Evolutionary conservation across 768 basidiomycete genomes (phyloP), one percentile per base, ranked within the genome.

Genomic region (Grammothele lineata): DNA sequence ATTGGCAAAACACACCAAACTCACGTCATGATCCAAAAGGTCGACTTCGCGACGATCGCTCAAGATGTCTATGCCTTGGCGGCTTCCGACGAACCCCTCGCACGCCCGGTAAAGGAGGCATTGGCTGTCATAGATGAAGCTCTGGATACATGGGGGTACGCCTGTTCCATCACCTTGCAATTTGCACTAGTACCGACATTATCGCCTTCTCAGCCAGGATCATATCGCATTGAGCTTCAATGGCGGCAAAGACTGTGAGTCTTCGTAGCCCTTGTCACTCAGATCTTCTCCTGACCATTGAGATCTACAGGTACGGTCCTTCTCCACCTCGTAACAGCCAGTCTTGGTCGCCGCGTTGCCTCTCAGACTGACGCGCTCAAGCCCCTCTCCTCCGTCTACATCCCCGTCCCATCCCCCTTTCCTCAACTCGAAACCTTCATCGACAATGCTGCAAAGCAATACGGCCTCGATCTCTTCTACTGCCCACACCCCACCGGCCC

Each of bases 171-270:
- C 15, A 15, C 46, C 24, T 37, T 18, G 21, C 37, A 22, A n/a
- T 39, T 5, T 37, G 21, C n/a, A n/a, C n/a, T n/a, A n/a, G n/a
- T n/a, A n/a, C n/a, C n/a, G n/a, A n/a, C n/a, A n/a, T n/a, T n/a
- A n/a, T n/a, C n/a, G n/a, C n/a, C n/a, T n/a, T n/a, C n/a, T n/a
- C 37, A 89, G 91, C 40, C 74, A 77, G 59, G 79, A 85, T 27
- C 71, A 75, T 45, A 69, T 93, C 4, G 85, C 93, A 3, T 74
- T 99, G 50, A 96, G 93, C 66, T 99, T 97, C 71, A 99, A 98
- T 56, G 96, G 96, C 9, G 96, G 96, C 43, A 99, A 99, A 65
- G 96, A 99, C 62, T 99, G 96, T 95, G 59, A 57, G 83, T 72
- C 19, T 19, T 11, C 32, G 15, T 38, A 41, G 5, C 47, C 30